Conservation (phyloP, 192 early-diverging fungal genomes). For the Umbelopsis ramanniana region DNA sequence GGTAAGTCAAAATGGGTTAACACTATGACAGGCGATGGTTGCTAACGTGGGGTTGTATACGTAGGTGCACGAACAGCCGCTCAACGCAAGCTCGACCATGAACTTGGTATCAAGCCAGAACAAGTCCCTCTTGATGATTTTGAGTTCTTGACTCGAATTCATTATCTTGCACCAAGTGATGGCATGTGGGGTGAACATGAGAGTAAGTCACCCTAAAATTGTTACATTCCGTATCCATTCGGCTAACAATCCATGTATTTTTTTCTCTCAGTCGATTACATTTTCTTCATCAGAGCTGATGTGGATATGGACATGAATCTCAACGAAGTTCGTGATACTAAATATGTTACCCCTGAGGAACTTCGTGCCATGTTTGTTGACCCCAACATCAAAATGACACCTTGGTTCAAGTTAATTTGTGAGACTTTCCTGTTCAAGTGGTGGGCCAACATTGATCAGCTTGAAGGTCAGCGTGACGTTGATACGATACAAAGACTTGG, state of each 20-base stretch:
- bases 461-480: constrained; percentile 63
- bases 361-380: constrained; percentile 72
- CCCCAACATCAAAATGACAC: constrained; percentile 78
- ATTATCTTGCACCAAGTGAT: constrained; percentile 95
- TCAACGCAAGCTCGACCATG: constrained; percentile 93
- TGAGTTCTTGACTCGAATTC: constrained; percentile 91
- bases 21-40: too few relatives aligned
- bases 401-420: constrained; percentile 96
- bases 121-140: constrained; percentile 86
- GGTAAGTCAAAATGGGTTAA: constrained; percentile 39
- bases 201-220: constrained; percentile 43
- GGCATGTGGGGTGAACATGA: constrained; percentile 99
- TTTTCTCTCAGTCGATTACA: constrained; percentile 79
- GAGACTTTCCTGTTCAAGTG: constrained; percentile 93
- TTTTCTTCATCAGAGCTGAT: constrained; percentile 82
- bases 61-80: constrained; percentile 85
- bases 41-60: neutral
- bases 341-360: constrained; percentile 86
- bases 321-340: constrained; percentile 88
- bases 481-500: constrained; percentile 72
- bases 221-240: neutral
- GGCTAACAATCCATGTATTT: neutral
- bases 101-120: constrained; percentile 83
- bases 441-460: constrained; percentile 87
- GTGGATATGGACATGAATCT: constrained; percentile 78